Conservation (phyloP, 225 moss, liverwort and hornwort species). For the Physcomitrellopsis africana region DNA sequence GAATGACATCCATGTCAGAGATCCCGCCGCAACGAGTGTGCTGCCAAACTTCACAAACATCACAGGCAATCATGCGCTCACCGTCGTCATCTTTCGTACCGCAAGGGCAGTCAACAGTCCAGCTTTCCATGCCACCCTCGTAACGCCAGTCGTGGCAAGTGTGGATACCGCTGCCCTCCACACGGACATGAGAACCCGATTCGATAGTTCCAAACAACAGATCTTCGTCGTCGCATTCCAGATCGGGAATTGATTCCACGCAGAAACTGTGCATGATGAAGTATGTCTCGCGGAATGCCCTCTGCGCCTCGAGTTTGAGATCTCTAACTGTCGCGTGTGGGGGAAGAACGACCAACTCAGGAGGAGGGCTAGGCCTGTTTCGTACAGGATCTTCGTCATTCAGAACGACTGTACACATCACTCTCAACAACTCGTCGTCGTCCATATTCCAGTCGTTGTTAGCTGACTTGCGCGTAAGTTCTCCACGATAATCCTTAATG, state of each 20-base stretch:
- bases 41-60: conserved; percentile 98
- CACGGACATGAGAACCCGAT: conserved; percentile 84
- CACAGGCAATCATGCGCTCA: conserved; percentile 99
- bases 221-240: conserved; percentile 88
- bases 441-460: conserved; percentile 99
- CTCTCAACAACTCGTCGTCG: conserved; percentile 89
- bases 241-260: conserved; percentile 86
- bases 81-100: conserved; percentile 99
- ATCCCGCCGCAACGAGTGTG: conserved; percentile 98
- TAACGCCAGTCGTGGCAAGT: conserved; percentile 96
- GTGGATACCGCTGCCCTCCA: conserved; percentile 87
- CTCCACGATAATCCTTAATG: conserved; percentile 97
- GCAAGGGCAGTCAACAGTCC: conserved; percentile 97
- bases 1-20: conserved; percentile 92
- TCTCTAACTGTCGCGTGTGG: conserved; percentile 96
- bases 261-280: conserved; percentile 90
- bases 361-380: conserved; percentile 91
- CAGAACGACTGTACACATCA: conserved; percentile 92
- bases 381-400: conserved; percentile 84
- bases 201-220: conserved; percentile 91
- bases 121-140: conserved; percentile 97
- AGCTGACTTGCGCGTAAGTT: conserved; percentile 90
- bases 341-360: conserved; percentile 92
- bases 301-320: conserved; percentile 89
- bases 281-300: conserved; percentile 97